Base-by-base conservation (phyloP, 345 rosid genomes). In the Passiflora organensis region DNA sequence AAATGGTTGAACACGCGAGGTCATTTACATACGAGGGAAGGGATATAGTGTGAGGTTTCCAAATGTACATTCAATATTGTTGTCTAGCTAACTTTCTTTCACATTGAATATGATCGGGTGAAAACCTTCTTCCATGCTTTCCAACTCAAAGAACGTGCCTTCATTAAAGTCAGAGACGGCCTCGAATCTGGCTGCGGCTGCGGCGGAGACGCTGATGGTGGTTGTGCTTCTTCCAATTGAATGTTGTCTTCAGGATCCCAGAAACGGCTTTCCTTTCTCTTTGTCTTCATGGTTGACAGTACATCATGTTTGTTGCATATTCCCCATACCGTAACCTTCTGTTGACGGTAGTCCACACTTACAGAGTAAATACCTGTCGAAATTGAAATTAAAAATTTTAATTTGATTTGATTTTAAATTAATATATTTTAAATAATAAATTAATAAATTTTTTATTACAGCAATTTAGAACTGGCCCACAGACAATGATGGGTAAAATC, bases 261-360 rank as follows among this genome's bases (percentile, higher is more conserved):
- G 70, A 85, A 85, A 8, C 84, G 78, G 65, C 91, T 75, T 46
- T 76, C 89, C 76, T 78, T 91, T 55, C 96, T 78, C 78, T 91
- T 91, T 78, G 63, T 68, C 66, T 67, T 80, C 58, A 83, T 70
- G 34, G 76, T 85, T 14, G 62, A 63, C 47, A 90, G 60, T 48
- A 87, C 94, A 32, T 77, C 80, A 50, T 78, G 42, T 45, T 87
- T 90, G 78, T 90, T 84, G 77, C 95, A 90, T 23, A 90, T 87
- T 19, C 94, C 95, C 97, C 97, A 90, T 10, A 84, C 94, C 0
- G 81, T 82, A 69, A 81, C 95, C 72, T 87, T 90, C 47, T 87
- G 97, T 36, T 87, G 73, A 50, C 65, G 41, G 37, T 72, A 78
- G 43, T 91, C 87, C 39, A 87, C 84, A 43, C 74, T 80, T 52